Conservation (phyloP, 179 eudicot genomes). For the Beta lomatogona region DNA sequence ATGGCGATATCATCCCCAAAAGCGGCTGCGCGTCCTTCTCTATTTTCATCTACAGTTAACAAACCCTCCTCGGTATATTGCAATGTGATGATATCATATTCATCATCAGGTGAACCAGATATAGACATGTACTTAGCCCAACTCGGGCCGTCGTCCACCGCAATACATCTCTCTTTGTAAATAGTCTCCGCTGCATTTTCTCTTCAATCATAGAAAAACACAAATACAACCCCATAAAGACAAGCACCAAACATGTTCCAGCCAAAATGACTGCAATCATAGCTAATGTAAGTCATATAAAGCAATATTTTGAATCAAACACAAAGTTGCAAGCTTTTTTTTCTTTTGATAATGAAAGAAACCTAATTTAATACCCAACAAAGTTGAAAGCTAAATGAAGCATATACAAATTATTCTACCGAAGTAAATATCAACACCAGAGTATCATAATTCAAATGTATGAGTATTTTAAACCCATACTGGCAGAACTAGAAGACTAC, state of each 20-base stretch:
- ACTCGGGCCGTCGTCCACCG: conserved; percentile 82
- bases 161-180: conserved; percentile 84
- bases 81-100: conserved; percentile 83
- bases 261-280: background rate
- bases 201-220: conserved; percentile 50
- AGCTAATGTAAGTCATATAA: background rate
- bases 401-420: background rate
- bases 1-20: conserved; percentile 96
- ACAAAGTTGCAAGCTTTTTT: no score
- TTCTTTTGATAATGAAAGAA: no score
- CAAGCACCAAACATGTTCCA: background rate
- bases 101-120: conserved; percentile 87
- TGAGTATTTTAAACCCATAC: no score
- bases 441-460: no score
- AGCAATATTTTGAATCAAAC: background rate
- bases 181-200: conserved; percentile 86
- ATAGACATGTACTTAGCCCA: conserved; percentile 98
- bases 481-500: no score
- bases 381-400: background rate
- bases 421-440: no score
- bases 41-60: conserved; percentile 80
- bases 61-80: conserved; percentile 95
- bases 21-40: conserved; percentile 87
- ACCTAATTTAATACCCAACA: no score
- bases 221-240: conserved; percentile 23